Percentiles rank a stretch among this genome's conserved stretches.
These are phyloP conservation scores for Phytopythium kandeliae DNA, from an alignment of 352 stramenopile species.

Conservation along the genomic window DNA sequence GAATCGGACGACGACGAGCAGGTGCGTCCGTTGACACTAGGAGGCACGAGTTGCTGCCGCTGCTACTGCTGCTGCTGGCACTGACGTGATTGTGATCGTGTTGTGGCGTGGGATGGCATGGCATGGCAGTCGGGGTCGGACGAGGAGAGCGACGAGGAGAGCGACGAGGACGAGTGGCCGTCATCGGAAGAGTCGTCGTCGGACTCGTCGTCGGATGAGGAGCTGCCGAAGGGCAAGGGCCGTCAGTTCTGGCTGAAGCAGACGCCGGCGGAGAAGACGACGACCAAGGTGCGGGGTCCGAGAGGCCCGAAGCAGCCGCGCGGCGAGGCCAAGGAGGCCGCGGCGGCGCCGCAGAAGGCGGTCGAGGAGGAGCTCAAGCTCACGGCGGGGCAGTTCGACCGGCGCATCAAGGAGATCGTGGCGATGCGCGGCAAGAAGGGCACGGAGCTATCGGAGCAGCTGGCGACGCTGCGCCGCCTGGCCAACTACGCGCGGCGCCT, in stretches of 20 bases:
- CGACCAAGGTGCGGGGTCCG: constrained; percentile 35
- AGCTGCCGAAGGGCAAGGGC: constrained; percentile 90
- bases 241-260: constrained; percentile 96
- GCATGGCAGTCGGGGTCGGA: constrained; percentile 17
- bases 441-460: constrained; percentile 67
- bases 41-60: too few species aligned
- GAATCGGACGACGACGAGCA: constrained; percentile 9
- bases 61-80: too few species aligned
- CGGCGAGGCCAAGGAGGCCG: constrained; percentile 48
- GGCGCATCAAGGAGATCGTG: constrained; percentile 81
- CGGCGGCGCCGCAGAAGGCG: constrained; percentile 39
- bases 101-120: not conserved
- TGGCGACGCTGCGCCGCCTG: constrained; percentile 67
- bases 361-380: constrained; percentile 85
- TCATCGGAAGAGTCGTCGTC: constrained; percentile 57
- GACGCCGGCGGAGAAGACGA: constrained; percentile 57
- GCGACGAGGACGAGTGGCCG: constrained; percentile 51
- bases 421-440: constrained; percentile 81
- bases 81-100: too few species aligned
- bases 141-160: too few species aligned
- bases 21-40: not conserved
- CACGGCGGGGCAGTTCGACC: constrained; percentile 69
- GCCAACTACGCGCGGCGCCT: constrained; percentile 75
- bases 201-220: constrained; percentile 62
- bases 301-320: constrained; percentile 28